These are phyloP conservation scores for Raphanus sativus DNA, from an alignment of 345 rosid genomes.

Conservation along the genomic window DNA sequence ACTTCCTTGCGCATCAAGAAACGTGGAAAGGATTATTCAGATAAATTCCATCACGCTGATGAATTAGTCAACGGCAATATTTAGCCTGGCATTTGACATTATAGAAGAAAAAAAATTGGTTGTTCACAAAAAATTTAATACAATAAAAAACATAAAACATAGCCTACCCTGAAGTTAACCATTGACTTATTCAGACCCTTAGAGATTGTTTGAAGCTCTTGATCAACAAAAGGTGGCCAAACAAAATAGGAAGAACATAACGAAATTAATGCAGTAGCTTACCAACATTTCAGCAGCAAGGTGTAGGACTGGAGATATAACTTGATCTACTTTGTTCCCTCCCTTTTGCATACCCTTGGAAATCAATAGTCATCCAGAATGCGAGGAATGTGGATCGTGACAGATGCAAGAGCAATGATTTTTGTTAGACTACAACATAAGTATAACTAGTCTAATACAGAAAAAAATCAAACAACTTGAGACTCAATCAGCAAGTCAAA, in stretches of 20 bases:
- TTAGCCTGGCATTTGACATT: not conserved
- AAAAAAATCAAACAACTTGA: not conserved
- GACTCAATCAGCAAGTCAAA: not conserved
- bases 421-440: not conserved
- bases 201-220: not conserved
- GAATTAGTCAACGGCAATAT: not conserved
- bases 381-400: not conserved
- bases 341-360: no score
- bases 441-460: not conserved
- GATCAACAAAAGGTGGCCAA: not conserved
- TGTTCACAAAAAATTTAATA: not conserved
- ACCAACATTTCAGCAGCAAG: no score
- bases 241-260: not conserved
- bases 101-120: not conserved
- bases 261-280: no score
- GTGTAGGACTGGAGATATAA: no score
- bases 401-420: not conserved
- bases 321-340: no score
- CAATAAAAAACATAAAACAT: not conserved
- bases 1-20: conserved; percentile 20
- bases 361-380: not conserved
- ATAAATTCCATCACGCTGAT: conserved; percentile 1
- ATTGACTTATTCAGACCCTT: not conserved
- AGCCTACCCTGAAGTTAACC: not conserved
- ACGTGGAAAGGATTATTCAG: not conserved